Base-by-base conservation (phyloP, 2,329 filamentous ascomycete species). In the Aspergillus bombycis region DNA sequence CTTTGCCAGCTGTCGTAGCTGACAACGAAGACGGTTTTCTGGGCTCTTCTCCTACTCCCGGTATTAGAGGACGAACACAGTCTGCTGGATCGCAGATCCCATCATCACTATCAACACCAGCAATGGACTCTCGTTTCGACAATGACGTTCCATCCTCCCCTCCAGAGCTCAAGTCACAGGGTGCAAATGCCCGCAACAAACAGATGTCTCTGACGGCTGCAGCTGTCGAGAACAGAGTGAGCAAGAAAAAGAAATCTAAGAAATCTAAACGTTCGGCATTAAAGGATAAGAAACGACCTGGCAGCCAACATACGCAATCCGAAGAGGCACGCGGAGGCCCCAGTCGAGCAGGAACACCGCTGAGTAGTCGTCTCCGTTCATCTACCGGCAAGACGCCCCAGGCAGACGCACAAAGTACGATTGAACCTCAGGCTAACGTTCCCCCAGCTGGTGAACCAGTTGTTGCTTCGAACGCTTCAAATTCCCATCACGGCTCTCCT, bases 21-120 rank as follows among this genome's bases (percentile, higher is more conserved):
- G 75, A 75, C 65, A 68, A 79, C 73, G 77, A 82, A 34, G 77
- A 84, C 56, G 79, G 78, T 30, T 82, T 83, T 58, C 74, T 84
- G 23, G 80, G 78, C 12, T 85, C 83, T 8, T 85, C 84, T n/a
- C 84, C 84, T 4, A 85, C 83, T 2, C 83, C 83, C 38, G 78
- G 75, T 28, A 79, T 80, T 46, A 79, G 75, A 68, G 72, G 72
- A 53, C 71, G 68, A 36, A 67, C 72, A 5, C 71, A 70, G 7
- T 66, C 67, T 19, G 62, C 63, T 30, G 71, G 69, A 16, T 70
- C 74, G 1, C 74, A 78, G 3, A 65, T 74, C 11, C 70, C 74
- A 4, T 77, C 75, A 11, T 78, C 79, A 21, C 75, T 80, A 30
- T 32, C 65, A n/a, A 48, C 79, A 71, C 53, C 70, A 61, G 46